phyloP scores from a whole-genome alignment of 1,139 yeast species.

The Debaryomyces robertsiae region DNA sequence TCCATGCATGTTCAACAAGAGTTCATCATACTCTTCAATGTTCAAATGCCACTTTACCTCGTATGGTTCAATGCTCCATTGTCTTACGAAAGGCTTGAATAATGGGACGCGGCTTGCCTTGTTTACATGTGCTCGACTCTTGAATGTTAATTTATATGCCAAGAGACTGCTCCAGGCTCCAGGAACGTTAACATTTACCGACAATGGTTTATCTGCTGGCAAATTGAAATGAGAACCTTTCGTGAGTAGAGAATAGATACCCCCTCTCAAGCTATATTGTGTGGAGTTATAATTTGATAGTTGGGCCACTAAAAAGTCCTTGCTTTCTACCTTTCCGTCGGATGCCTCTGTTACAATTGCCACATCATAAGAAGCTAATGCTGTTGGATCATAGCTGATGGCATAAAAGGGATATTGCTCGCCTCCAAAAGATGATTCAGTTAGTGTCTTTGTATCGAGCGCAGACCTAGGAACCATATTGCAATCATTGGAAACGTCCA shows the following conservation, averaged over 20 bases:
- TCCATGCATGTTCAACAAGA: conserved; percentile 60
- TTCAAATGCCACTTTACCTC: conserved; percentile 80
- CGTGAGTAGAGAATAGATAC: conserved; percentile 34
- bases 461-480: conserved; percentile 51
- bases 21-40: conserved; percentile 30
- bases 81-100: conserved; percentile 69
- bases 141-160: conserved; percentile 49
- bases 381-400: conserved; percentile 37
- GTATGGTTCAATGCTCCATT: conserved; percentile 62
- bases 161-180: conserved; percentile 65
- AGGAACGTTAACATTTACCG: conserved; percentile 51
- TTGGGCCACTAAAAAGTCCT: conserved; percentile 44
- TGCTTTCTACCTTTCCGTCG: conserved; percentile 19
- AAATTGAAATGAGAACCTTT: conserved; percentile 41
- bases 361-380: conserved; percentile 45
- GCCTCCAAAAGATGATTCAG: conserved; percentile 58
- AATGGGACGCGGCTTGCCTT: conserved; percentile 16
- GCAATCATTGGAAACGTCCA: conserved; percentile 38
- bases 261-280: conserved; percentile 30
- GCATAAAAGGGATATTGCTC: conserved; percentile 48
- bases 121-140: conserved; percentile 19
- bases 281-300: conserved; percentile 24
- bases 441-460: conserved; percentile 27
- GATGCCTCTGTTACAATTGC: conserved; percentile 44
- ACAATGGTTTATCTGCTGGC: conserved; percentile 48